Evolutionary conservation across 1,284 basidiomycete genomes (phyloP), one percentile per base, ranked within the genome.

Genomic region (Cutaneotrichosporon arboriforme): DNA sequence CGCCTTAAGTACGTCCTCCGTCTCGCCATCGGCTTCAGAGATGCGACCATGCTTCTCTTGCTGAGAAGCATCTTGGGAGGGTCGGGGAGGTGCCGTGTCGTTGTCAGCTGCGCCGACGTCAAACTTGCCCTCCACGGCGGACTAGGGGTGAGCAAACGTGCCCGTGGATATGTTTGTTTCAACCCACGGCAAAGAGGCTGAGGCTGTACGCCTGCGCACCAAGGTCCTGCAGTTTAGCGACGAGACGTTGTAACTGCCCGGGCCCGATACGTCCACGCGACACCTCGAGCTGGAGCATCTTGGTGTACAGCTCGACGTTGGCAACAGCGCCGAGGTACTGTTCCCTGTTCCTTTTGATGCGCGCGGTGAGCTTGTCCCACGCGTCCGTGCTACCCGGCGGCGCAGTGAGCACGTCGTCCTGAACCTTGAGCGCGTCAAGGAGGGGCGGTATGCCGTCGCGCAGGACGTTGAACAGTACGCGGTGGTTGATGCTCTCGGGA

Each of bases 401-500:
- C 10, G 26, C 10, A 10, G 26, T 8, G 2, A 77, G 64, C 0
- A 75, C 55, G 10, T 66, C 55, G 13, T 69, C 64, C 55, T 77
- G 75, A 1, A 76, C 52, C 10, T 60, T 60, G 7, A 76, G 57
- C 1, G 74, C 56, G 4, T 58, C 51, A 4, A 68, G 63, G n/a
- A 64, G 61, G 1, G 73, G 70, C 1, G 48, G 53, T 26, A 77
- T 60, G 23, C 69, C 60, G 12, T 59, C 59, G 36, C 68, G 60
- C 52, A 68, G 59, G 1, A 72, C 55, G 7, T 54, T 55, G 41
- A 8, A 15, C 15, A 69, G 63, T 46, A 72, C 52, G 40, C 68
- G 71, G 57, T 84, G 82, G 53, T 83, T 84, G 54, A 88, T 73
- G 8, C 83, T 83, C 69, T 86, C 81, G 1, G 88, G 88, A 66